Conservation (phyloP, 2,329 filamentous ascomycete species). For the Verticillium klebahnii region DNA sequence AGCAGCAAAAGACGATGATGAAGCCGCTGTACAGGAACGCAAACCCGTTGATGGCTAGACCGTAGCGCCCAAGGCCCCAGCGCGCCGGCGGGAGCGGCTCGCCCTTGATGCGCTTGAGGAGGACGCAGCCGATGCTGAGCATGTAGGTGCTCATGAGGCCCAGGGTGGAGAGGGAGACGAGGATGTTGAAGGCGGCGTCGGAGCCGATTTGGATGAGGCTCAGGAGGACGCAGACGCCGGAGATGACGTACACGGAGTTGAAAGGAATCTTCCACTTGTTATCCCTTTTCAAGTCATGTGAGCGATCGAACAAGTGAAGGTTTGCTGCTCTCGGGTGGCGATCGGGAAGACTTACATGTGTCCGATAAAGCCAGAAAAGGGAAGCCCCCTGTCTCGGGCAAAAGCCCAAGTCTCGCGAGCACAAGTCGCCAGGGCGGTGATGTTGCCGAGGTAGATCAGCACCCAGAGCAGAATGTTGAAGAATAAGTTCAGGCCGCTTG, state of each 20-base stretch:
- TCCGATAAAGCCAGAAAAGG: conserved; percentile 11
- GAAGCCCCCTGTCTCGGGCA: conserved; percentile 6
- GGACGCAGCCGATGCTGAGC: conserved; percentile 24
- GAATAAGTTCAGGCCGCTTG: neutral
- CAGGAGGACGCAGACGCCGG: conserved; percentile 21
- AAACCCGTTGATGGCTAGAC: conserved; percentile 30
- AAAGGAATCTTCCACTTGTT: conserved; percentile 22
- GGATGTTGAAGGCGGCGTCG: conserved; percentile 25
- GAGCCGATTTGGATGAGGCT: conserved; percentile 28
- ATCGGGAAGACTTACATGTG: neutral
- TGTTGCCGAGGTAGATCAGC: conserved; percentile 2
- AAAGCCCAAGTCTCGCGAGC: conserved; percentile 2
- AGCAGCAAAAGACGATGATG: conserved; percentile 14
- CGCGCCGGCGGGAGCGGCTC: conserved; percentile 26
- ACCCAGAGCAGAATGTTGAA: conserved; percentile 2
- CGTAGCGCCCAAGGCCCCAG: conserved; percentile 31
- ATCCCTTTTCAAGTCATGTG: neutral
- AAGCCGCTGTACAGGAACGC: conserved; percentile 14
- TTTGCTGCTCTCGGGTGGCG: neutral
- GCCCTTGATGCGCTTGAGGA: conserved; percentile 26
- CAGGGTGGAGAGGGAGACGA: conserved; percentile 25
- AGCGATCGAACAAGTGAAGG: neutral
- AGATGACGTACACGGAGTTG: conserved; percentile 24
- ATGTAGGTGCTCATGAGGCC: conserved; percentile 27
- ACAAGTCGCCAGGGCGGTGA: conserved; percentile 1